phyloP scores from a whole-genome alignment of 2,329 filamentous ascomycete genomes.

The Stachybotrys echinatus region DNA sequence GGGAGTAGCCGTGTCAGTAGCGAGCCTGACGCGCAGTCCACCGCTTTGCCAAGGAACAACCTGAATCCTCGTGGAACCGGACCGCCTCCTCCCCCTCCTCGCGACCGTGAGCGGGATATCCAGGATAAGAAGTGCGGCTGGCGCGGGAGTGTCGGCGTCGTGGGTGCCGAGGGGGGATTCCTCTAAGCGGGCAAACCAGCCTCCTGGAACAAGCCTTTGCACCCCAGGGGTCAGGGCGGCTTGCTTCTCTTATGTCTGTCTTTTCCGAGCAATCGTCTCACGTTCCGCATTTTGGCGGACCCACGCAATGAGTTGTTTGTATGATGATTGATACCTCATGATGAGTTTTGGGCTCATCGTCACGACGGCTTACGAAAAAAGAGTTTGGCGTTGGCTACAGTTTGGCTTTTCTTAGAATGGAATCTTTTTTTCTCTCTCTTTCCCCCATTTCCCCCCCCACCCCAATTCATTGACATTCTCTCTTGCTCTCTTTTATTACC shows the following conservation, averaged over 20 bases:
- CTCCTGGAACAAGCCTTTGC: too few species aligned
- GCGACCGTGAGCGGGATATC: constrained; percentile 27
- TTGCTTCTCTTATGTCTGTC: too few species aligned
- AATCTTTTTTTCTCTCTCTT: neutral
- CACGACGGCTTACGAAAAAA: constrained; percentile 15
- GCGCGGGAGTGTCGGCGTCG: constrained; percentile 51
- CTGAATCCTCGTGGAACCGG: constrained; percentile 34
- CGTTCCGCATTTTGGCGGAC: neutral
- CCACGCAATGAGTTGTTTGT: constrained; percentile 12
- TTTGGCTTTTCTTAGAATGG: neutral
- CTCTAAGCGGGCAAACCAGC: constrained; percentile 29
- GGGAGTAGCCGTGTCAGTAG: constrained; percentile 43
- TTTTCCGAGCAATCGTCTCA: neutral
- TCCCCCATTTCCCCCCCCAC: neutral
- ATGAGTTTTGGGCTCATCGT: constrained; percentile 7
- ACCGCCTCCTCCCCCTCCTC: constrained; percentile 24
- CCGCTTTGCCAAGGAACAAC: constrained; percentile 30
- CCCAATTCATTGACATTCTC: too few species aligned
- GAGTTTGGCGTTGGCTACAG: constrained; percentile 7
- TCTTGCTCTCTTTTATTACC: too few species aligned
- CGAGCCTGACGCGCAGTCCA: constrained; percentile 35
- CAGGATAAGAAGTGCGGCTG: constrained; percentile 47
- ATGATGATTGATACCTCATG: constrained; percentile 21
- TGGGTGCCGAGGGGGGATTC: constrained; percentile 49
- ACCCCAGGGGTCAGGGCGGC: too few species aligned